Base-by-base conservation (phyloP, 2,329 filamentous ascomycete species). In the Alternaria gansuensis region DNA sequence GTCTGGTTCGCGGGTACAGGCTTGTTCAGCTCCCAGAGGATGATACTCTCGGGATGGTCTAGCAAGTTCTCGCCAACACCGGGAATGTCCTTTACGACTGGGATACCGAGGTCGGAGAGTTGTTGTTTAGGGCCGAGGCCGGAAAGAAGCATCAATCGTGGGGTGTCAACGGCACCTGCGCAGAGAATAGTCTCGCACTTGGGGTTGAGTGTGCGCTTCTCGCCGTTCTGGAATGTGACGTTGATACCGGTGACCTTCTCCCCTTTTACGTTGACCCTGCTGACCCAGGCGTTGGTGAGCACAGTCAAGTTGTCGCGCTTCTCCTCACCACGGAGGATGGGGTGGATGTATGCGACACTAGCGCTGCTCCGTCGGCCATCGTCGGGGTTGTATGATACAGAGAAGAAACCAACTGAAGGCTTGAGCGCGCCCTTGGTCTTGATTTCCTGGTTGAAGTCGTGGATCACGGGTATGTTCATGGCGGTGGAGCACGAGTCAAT, bases 331-430 rank as follows among this genome's bases (percentile, higher is more conserved):
- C 90, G 87, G 51, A 96, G 85, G 72, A 96, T 93, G 34, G 93
- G 93, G 79, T 97, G 93, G 73, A 97, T 93, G 80, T 97, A 97
- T 17, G 93, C 93, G 23, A 96, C 92, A 58, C 90, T 93, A 59
- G 93, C 92, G 75, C 90, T 93, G 81, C 90, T 94, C 63, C 93
- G 88, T 69, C 87, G 86, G 72, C 92, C 91, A 71, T 92, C 89
- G 72, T 96, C 92, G 3, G 93, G 93, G 81, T 96, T 96, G 82
- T 96, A 96, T 36, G 91, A 89, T 67, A 96, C 88, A 65, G 90
- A 93, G 83, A 96, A 94, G 84, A 96, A 97, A 55, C 93, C 93
- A 28, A 95, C 90, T 48, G 90, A 90, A 70, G 90, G 83, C 65
- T 87, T 88, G 65, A 96, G 80, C 43, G 88, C 83, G 56, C 93